Conservation (phyloP, 1,284 basidiomycete species). For the Coriolopsis trogii region DNA sequence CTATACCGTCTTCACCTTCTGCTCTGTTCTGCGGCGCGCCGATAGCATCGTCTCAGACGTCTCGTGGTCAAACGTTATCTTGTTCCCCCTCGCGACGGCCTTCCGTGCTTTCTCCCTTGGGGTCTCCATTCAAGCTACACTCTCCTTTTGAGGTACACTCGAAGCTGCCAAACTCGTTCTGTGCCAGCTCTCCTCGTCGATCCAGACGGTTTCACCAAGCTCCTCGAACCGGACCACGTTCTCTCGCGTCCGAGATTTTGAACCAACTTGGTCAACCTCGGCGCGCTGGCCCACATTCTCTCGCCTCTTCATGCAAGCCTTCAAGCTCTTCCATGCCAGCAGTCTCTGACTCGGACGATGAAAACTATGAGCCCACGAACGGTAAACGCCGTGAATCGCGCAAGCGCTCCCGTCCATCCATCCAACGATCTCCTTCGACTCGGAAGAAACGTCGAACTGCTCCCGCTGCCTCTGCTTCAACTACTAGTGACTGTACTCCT, state of each 20-base stretch:
- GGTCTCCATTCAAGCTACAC: slow-evolving; percentile 10
- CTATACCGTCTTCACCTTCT: slow-evolving; percentile 23
- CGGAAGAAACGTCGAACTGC: slow-evolving; percentile 6
- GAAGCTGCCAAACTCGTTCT: no score
- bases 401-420: slow-evolving; percentile 8
- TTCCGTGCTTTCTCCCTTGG: slow-evolving; percentile 8
- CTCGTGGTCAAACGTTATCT: not conserved
- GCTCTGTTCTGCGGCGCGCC: slow-evolving; percentile 9
- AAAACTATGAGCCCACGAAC: slow-evolving; percentile 14
- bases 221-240: not conserved
- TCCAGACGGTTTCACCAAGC: not conserved
- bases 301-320: slow-evolving; percentile 5
- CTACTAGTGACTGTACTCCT: not conserved
- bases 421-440: not conserved
- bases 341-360: slow-evolving; percentile 14
- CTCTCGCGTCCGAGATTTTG: slow-evolving; percentile 11
- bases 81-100: slow-evolving; percentile 8
- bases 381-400: not conserved
- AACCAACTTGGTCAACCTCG: slow-evolving; percentile 8
- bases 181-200: not conserved
- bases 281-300: not conserved
- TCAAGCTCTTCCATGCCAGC: slow-evolving; percentile 5
- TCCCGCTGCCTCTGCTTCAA: not conserved
- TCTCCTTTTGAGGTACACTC: no score
- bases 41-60: slow-evolving; percentile 19